Evolutionary conservation across 2,329 filamentous ascomycete species (phyloP), one percentile per base, ranked within the genome.

Genomic region (Nakataea oryzae): DNA sequence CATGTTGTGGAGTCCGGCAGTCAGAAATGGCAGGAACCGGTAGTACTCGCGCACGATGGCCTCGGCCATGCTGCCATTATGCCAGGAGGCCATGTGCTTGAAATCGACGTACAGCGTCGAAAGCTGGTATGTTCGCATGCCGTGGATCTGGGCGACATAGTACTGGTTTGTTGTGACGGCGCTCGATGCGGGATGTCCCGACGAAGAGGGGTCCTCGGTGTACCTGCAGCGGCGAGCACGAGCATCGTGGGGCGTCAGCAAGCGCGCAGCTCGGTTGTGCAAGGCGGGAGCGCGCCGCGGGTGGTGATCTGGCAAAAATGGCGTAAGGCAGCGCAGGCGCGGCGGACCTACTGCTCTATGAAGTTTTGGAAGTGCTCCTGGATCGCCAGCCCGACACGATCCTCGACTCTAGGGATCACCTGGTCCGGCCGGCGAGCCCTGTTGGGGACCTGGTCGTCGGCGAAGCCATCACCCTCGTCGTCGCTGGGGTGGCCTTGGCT

Each of bases 31-130:
- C 28, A 96, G 82, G 73, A 96, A 96, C 67, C 95, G 90, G 75
- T 97, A 97, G 79, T 97, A 97, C 71, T 96, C 89, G 69, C 86
- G 87, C 67, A 92, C 88, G 65, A 97, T 89, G 60, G 91, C 93
- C 65, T 91, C 87, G 55, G 93, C 91, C 61, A 99, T 79, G 63
- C 89, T 87, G 61, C 89, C 90, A 67, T 93, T 89, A 69, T 89
- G 86, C 73, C 87, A 88, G 47, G 86, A 82, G 62, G 86, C 83
- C 32, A 99, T 79, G 74, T 99, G 95, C 67, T 87, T 90, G 75
- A 87, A 95, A 76, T 96, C 91, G 70, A 96, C 84, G 72, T 95
- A 96, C 63, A 95, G 85, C 7, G 90, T 95, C 1, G 90, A 93
- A n/a, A 93, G 82, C 66, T 86, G 81, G 72, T 88, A 89, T 27